Evolutionary conservation across 108 stramenopile species (phyloP), one percentile per base, ranked within the genome.

Genomic region (Mayamaea pseudoterrestris): DNA sequence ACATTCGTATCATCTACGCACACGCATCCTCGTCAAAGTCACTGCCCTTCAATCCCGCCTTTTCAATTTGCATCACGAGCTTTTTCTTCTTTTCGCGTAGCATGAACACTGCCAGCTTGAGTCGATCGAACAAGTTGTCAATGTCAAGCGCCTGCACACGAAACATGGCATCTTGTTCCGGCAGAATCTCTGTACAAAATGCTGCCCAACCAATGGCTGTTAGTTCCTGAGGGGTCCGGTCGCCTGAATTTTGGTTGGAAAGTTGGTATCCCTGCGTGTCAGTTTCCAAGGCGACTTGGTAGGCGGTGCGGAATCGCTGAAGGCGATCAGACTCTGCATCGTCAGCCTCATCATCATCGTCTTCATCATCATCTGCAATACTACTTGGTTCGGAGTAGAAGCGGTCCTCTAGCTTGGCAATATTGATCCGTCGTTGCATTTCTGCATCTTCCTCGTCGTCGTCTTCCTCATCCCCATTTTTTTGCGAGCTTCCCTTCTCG

Each of bases 131-230:
- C 12, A 88, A 53, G 44, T 74, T 58, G 1, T 63, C 68, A 11
- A 37, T 44, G 47, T 88, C 81, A 44, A 88, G 37, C 5, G 86
- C 86, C 29, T 78, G 76, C 14, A 87, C 69, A 12, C 76, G 69
- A 47, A 58, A 55, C 5, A 60, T 59, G 6, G 71, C 68, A 30
- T 74, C 69, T 12, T 61, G 52, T 12, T 74, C 73, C 3, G 57
- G 51, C 1, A 50, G 34, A 29, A 61, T 17, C 6, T 70, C 70
- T 21, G 74, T 78, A 30, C 72, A 78, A 57, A 80, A 80, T 37
- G 73, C 70, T n/a, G 79, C 81, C 86, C 86, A 88, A 50, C 76
- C 76, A 14, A 83, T 49, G 7, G 86, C 81, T 27, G 76, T 68
- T 6, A 88, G 60, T 48, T 88, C 79, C 63, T 76, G 73, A 3